phyloP scores from a whole-genome alignment of 768 basidiomycete genomes.

The Amanita polypyramis region DNA sequence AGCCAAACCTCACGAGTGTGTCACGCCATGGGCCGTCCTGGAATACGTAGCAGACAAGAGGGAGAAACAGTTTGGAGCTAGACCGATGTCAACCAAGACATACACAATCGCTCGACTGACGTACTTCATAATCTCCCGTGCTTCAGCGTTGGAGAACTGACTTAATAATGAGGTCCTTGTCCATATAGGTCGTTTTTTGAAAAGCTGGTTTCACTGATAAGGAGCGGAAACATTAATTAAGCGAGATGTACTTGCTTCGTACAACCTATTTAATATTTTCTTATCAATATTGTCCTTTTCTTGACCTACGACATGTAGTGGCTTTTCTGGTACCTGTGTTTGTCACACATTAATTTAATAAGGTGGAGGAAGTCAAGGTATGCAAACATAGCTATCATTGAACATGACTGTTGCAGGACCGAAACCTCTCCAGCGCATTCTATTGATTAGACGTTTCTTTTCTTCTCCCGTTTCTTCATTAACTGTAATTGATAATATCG shows the following conservation, averaged over 20 bases:
- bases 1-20: constrained; percentile 74
- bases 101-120: constrained; percentile 11
- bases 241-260: constrained; percentile 30
- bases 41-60: constrained; percentile 80
- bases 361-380: not conserved
- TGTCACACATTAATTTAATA: not conserved
- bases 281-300: constrained; percentile 44
- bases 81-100: not conserved
- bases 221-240: not conserved
- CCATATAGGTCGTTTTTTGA: constrained; percentile 78
- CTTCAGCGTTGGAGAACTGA: constrained; percentile 60
- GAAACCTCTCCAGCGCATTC: constrained; percentile 77
- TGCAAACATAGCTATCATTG: constrained; percentile 41
- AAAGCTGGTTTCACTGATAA: constrained; percentile 35
- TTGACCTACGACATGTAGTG: constrained; percentile 52
- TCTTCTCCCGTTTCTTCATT: constrained; percentile 76
- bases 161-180: constrained; percentile 79
- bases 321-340: constrained; percentile 53
- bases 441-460: constrained; percentile 74
- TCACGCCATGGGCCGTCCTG: constrained; percentile 94
- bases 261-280: constrained; percentile 41
- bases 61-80: constrained; percentile 76
- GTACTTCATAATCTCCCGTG: constrained; percentile 69
- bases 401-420: constrained; percentile 67
- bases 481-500: constrained; percentile 53